Base-by-base conservation (phyloP, 805 yeast species). In the Maudiozyma turicensis region DNA sequence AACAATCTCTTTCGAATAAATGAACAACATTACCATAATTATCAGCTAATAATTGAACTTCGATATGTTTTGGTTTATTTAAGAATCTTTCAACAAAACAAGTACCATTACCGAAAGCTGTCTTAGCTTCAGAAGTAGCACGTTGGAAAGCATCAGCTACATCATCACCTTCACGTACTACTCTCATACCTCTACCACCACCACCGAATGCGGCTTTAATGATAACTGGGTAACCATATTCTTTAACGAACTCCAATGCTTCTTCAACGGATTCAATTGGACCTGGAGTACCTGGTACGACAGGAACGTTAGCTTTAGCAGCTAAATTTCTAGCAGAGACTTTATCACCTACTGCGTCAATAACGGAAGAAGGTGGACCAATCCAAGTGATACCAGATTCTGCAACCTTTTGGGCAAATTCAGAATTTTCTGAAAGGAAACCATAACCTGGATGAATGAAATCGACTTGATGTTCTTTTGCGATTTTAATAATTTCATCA, bases 171-270 rank as follows among this genome's bases (percentile, higher is more conserved):
- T 91, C 96, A 63, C 95, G 77, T 43, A 91, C 99, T 46, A 91
- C 99, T 73, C 99, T 83, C 98, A 91, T 93, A 78, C 99, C 99
- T 72, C 98, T 82, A 65, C 99, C 99, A 76, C 99, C 99, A 72
- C 99, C 99, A 68, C 99, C 99, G 64, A 86, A 93, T 38, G 99
- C 99, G 44, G 99, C 99, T 72, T 91, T 91, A 72, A 91, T 89
- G 70, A 91, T 91, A 45, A 93, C 98, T 8, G 99, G 99, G 72
- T 68, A 90, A 33, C 99, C 99, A 68, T 91, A 77, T 70, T 88
- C 64, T 43, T 72, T 78, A 37, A 90, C 97, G 64, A 91, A 91
- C 8, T 67, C 82, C 55, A 71, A 60, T 34, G 98, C 98, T 61
- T 91, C 88, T 50, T 75, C 82, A 28, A 82, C 82, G 30, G 76